phyloP scores from a whole-genome alignment of 1,284 basidiomycete genomes.

The Rhizoctonia solani region DNA sequence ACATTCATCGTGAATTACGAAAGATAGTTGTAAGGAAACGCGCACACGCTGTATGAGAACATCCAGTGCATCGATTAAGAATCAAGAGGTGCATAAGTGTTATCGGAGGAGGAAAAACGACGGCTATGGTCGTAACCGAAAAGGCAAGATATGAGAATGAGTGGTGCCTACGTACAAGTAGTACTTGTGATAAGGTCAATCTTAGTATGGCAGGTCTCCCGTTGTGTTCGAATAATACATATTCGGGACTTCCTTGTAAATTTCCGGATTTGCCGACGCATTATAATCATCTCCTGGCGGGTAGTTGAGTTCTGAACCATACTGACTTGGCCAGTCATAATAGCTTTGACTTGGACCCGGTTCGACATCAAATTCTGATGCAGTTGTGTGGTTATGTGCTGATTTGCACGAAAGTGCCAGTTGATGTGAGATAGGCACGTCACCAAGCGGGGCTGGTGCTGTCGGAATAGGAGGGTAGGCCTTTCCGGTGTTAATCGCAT shows the following conservation, averaged over 20 bases:
- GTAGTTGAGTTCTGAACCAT: background rate
- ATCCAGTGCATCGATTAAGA: no score
- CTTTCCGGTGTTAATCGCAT: constrained; percentile 18
- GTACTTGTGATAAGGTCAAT: no score
- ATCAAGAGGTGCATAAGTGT: no score
- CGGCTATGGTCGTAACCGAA: no score
- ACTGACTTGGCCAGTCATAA: background rate
- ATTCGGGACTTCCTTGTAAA: background rate
- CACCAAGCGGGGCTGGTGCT: background rate
- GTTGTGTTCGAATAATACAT: background rate
- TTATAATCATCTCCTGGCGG: background rate
- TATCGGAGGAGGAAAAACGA: no score
- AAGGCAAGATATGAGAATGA: no score
- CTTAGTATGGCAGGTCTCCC: background rate
- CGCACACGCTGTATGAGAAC: no score
- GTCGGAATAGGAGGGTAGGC: background rate
- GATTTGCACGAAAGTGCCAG: background rate
- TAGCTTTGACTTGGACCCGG: background rate
- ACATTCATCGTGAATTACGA: no score
- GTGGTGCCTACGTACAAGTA: no score
- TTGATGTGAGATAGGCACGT: background rate
- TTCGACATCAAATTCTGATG: background rate
- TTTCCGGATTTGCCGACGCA: background rate
- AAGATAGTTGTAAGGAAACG: no score
- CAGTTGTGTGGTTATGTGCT: background rate